Percentiles rank a stretch among this genome's conserved stretches.
Conservation (phyloP, 2,329 filamentous ascomycete genomes). For the Sporothrix brasiliensis region DNA sequence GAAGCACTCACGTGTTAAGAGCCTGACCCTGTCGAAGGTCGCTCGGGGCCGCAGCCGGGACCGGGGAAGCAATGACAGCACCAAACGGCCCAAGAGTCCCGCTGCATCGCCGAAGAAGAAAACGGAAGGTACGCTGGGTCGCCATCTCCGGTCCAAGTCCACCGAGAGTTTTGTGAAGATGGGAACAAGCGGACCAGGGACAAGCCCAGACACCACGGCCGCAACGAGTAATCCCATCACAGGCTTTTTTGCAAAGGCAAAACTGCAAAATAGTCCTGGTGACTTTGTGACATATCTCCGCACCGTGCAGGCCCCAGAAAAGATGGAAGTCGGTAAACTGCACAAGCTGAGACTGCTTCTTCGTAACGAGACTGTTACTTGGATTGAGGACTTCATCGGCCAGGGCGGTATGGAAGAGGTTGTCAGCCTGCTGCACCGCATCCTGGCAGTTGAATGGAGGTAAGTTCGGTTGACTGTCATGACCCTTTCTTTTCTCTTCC, state of each 20-base stretch:
- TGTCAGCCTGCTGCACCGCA: constrained; percentile 81
- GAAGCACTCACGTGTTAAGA: constrained; percentile 69
- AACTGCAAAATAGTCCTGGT: constrained; percentile 72
- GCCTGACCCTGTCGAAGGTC: constrained; percentile 73
- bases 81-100: constrained; percentile 54
- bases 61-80: constrained; percentile 16
- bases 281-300: constrained; percentile 86
- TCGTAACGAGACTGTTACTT: constrained; percentile 91
- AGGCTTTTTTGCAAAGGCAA: constrained; percentile 63
- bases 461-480: constrained; percentile 47
- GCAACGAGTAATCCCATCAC: constrained; percentile 51
- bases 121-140: constrained; percentile 60
- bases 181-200: constrained; percentile 45
- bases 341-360: constrained; percentile 89
- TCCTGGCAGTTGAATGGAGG: constrained; percentile 96
- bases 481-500: neutral
- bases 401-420: constrained; percentile 93
- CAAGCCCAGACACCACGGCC: constrained; percentile 51
- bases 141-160: constrained; percentile 72
- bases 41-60: constrained; percentile 41
- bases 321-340: constrained; percentile 89
- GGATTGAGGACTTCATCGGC: constrained; percentile 90
- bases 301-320: constrained; percentile 77
- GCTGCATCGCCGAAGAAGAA: constrained; percentile 73
- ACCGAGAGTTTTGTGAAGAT: constrained; percentile 69